Evolutionary conservation across 129 eudicot genomes (phyloP), one percentile per base, ranked within the genome.

Genomic region (Heracleum sosnowskyi): DNA sequence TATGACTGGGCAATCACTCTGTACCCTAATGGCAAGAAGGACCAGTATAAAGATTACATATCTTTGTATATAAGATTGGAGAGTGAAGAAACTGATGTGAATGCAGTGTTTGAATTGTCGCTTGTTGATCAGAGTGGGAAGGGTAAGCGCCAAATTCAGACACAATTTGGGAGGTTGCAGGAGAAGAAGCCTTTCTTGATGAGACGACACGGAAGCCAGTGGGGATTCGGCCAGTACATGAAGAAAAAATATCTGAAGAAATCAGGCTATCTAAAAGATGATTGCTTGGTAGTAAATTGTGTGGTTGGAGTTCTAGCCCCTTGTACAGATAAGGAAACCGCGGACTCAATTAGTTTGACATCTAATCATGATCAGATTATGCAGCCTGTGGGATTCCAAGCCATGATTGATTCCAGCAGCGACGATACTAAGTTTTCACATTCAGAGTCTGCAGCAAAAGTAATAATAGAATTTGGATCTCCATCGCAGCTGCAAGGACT

Each of bases 81-180:
- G 60, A 74, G 77, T 44, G n/a, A 74, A 2, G 36, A 44, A 44
- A 74, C 26, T 44, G 77, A 74, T 74, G 77, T 74, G n/a, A n/a
- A 16, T 5, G 77, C 77, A 6, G 37, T 74, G 29, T 74, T 74
- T 44, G 77, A 74, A 44, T 28, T 74, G n/a, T 28, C 11, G 9
- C 60, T 74, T 28, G 60, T 74, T n/a, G 60, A 74, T 74, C 77
- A 44, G 40, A 74, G 77, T 74, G 77, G 77, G 3, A 74, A 74
- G 16, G 60, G 60, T 9, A 42, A 74, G 57, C 77, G 44, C 33
- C 44, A 28, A 28, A 42, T 74, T 26, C 77, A 74, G 47, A 73
- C 76, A 3, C 76, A 73, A 5, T 73, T 73, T 20, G 11, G 60
- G n/a, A 44, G 5, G 36, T n/a, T 39, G 49, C 18, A n/a, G 55